Evolutionary conservation across 805 yeast genomes (phyloP), one percentile per base, ranked within the genome.

Genomic region (Torulaspora microellipsoides): DNA sequence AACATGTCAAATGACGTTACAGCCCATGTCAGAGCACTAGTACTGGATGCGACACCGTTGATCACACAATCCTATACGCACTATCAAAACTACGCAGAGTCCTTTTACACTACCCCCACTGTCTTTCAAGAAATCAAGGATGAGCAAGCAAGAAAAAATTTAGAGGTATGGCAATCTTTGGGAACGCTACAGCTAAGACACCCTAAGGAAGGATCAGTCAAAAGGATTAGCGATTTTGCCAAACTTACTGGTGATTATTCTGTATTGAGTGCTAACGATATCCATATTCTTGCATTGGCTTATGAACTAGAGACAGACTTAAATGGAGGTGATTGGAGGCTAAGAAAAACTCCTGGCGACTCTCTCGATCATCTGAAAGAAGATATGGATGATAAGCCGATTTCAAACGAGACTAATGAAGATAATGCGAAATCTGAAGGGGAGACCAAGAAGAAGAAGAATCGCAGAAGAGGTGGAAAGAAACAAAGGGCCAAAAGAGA

Each of bases 1-100:
- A 17, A 13, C 3, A 38, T 45, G 49, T 15, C 45, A 29, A 40
- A 42, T 17, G 30, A 42, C 25, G 27, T 36, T 27, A 34, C 12
- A 34, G 52, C 60, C 8, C 72, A 69, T 47, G 76, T 80, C 27
- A 70, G 75, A 48, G 70, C 81, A 1, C 70, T 95, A 44, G 85
- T 87, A 28, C 73, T 93, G 52, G 99, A 93, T 75, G 98, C 99
- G 3, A 93, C 96, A 39, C 99, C 99, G 5, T 69, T 93, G 53
- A 85, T 93, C 54, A 84, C 95, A 1, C 95, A 87, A 56, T 74
- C 93, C 4, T 86, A 85, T 10, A 74, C 89, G 2, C 76, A 81
- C 15, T 70, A 93, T 35, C 80, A 81, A 55, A 78, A 76, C 51
- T 77, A 75, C 59, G 97, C 95, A 1, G 65, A 74, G 13, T 64